Conservation (phyloP, 2,329 filamentous ascomycete genomes). For the Westerdykella sp. region DNA sequence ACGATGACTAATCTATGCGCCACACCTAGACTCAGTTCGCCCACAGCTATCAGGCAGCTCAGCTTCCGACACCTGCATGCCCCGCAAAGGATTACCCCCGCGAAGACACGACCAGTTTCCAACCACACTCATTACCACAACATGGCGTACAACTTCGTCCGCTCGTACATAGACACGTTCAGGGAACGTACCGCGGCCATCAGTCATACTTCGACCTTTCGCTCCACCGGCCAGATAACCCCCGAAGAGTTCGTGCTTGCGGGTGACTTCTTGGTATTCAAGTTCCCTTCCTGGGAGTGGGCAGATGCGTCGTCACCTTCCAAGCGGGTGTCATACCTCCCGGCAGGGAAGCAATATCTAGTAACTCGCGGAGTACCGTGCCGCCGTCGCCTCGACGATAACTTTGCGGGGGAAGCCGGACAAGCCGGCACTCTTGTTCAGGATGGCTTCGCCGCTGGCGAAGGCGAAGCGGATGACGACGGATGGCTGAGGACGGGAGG, state of each 20-base stretch:
- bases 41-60: constrained; percentile 4
- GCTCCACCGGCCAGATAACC: constrained; percentile 88
- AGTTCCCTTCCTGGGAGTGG: constrained; percentile 98
- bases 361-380: constrained; percentile 94
- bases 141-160: constrained; percentile 74
- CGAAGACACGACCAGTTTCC: background rate
- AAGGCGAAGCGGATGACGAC: constrained; percentile 58
- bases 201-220: constrained; percentile 86
- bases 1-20: background rate
- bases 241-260: constrained; percentile 94
- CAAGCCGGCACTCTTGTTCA: constrained; percentile 80
- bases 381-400: constrained; percentile 81
- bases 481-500: constrained; percentile 90
- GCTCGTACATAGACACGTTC: constrained; percentile 86
- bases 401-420: constrained; percentile 83
- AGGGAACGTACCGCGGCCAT: constrained; percentile 89
- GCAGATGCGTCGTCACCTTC: constrained; percentile 75
- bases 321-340: constrained; percentile 75
- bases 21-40: background rate
- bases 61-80: constrained; percentile 4
- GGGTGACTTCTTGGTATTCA: constrained; percentile 96
- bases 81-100: constrained; percentile 1
- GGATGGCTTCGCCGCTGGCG: constrained; percentile 58
- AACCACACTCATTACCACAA: background rate
- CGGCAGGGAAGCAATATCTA: constrained; percentile 86